Evolutionary conservation across 495 filamentous ascomycete species (phyloP), one percentile per base, ranked within the genome.

Genomic region (Penicillium steckii): DNA sequence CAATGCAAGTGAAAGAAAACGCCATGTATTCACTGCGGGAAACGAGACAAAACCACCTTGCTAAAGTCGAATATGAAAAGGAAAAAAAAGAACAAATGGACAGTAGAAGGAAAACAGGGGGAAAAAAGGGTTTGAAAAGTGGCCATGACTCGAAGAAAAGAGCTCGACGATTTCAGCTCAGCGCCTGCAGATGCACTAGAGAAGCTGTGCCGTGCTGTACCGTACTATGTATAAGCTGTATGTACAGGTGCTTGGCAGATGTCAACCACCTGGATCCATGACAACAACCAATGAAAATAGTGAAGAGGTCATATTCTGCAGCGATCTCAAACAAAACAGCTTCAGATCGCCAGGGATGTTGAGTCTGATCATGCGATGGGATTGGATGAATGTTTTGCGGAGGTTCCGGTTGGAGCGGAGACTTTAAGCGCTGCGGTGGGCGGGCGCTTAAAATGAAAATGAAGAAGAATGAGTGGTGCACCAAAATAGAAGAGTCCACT

Each of bases 401-500:
- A 19, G 48, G 48, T n/a, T n/a, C n/a, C n/a, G n/a, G 24, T 44
- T 32, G 50, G 30, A 50, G 44, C 48, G 43, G 8, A 32, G 13
- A 45, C 10, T 41, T 44, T 68, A 68, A 58, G 57, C 66, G 68
- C 66, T 52, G 62, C 4, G 26, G 47, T 29, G 55, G 44, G 26
- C 38, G 64, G 55, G 63, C 60, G 60, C 56, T 54, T 56, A 49
- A 26, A 40, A 4, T 15, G 19, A 23, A 3, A n/a, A 2, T 3
- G 38, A n/a, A n/a, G n/a, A n/a, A n/a, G n/a, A n/a, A 19, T 41
- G 38, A 23, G 17, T 21, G 38, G 19, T 22, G 38, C 18, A 19
- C 38, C 48, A 44, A 53, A 53, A 47, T 53, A 48, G 38, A 21
- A 41, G 13, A 19, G 9, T n/a, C 15, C 15, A 15, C 15, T 35